A percentile compares a stretch with the other conserved stretches of the same genome.
These are phyloP conservation scores for Penicillium pulvis DNA, from an alignment of 495 filamentous ascomycete genomes.

Conservation along the genomic window DNA sequence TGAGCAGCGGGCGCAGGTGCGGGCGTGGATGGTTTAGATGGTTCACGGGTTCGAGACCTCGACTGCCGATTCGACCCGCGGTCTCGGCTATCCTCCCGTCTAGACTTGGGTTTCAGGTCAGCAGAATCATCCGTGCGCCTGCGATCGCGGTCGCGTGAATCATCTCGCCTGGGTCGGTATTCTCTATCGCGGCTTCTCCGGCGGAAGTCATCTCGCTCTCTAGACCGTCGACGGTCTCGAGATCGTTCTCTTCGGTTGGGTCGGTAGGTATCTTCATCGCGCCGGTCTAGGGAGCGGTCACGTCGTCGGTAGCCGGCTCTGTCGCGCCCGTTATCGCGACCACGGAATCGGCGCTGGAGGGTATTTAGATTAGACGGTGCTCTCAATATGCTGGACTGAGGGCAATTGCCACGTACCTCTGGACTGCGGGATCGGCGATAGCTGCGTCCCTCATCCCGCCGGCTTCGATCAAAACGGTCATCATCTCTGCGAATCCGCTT, in stretches of 20 bases:
- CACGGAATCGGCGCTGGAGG: slow-evolving; percentile 61
- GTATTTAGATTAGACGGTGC: slow-evolving; percentile 30
- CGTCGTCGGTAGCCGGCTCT: slow-evolving; percentile 67
- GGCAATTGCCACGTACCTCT: slow-evolving; percentile 59
- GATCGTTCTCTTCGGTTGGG: slow-evolving; percentile 62
- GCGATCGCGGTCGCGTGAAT: slow-evolving; percentile 70
- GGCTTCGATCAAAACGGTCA: slow-evolving; percentile 67
- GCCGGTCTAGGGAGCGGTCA: slow-evolving; percentile 72
- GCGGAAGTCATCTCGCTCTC: slow-evolving; percentile 64
- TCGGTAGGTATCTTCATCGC: slow-evolving; percentile 68
- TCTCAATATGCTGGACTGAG: not conserved
- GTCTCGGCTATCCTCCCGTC: slow-evolving; percentile 65
- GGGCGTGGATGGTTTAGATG: slow-evolving; percentile 50
- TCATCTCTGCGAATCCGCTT: slow-evolving; percentile 74
- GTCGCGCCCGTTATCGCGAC: slow-evolving; percentile 57
- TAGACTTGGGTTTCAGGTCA: slow-evolving; percentile 70
- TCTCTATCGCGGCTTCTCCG: slow-evolving; percentile 74
- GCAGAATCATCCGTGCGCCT: slow-evolving; percentile 74
- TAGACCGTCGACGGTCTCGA: slow-evolving; percentile 61
- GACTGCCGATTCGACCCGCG: slow-evolving; percentile 48
- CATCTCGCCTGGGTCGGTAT: slow-evolving; percentile 74
- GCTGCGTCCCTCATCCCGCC: slow-evolving; percentile 62
- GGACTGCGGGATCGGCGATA: slow-evolving; percentile 71
- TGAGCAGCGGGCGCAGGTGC: slow-evolving; percentile 54
- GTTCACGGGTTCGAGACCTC: slow-evolving; percentile 50